Percentiles rank a stretch among this genome's conserved stretches.
Evolutionary conservation across 2,329 filamentous ascomycete genomes (phyloP).

Genomic region (Cadophora sp.): DNA sequence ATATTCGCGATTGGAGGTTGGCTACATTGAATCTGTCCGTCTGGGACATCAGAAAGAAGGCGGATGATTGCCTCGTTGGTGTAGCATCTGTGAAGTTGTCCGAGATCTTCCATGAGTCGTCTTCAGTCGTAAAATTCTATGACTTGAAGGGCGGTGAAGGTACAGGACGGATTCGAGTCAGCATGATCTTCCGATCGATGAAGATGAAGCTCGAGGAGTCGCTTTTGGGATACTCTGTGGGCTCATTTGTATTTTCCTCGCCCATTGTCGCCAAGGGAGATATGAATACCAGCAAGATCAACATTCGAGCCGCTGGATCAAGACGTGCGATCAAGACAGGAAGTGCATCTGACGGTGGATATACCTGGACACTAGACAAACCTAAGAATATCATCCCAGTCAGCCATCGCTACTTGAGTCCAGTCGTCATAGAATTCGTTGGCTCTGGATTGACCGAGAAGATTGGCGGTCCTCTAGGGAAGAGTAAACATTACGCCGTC

Average conservation of each 20-base stretch:
- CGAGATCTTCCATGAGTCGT: slow-evolving; percentile 32
- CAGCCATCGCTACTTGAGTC: slow-evolving; percentile 26
- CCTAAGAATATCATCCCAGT: slow-evolving; percentile 27
- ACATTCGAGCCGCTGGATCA: slow-evolving; percentile 26
- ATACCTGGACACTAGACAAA: slow-evolving; percentile 23
- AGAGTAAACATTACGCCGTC: slow-evolving; percentile 30
- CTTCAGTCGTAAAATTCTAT: slow-evolving; percentile 32
- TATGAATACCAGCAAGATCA: slow-evolving; percentile 25
- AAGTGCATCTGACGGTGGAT: slow-evolving; percentile 15
- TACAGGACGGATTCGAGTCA: slow-evolving; percentile 30
- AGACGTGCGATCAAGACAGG: slow-evolving; percentile 26
- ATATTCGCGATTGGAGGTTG: slow-evolving; percentile 32
- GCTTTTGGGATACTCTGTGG: slow-evolving; percentile 27
- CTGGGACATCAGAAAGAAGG: slow-evolving; percentile 34
- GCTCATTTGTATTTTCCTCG: slow-evolving; percentile 28
- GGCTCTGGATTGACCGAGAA: slow-evolving; percentile 21
- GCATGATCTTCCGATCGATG: slow-evolving; percentile 34
- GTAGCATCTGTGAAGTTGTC: slow-evolving; percentile 30
- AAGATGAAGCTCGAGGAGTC: slow-evolving; percentile 33
- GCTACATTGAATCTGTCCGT: slow-evolving; percentile 30
- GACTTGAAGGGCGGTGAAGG: slow-evolving; percentile 32
- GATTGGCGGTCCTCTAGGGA: slow-evolving; percentile 25
- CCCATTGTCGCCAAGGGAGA: slow-evolving; percentile 28
- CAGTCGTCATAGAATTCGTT: slow-evolving; percentile 29
- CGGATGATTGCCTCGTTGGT: slow-evolving; percentile 32